Conservation (phyloP, 768 basidiomycete genomes). For the Mycena albidolilacea region DNA sequence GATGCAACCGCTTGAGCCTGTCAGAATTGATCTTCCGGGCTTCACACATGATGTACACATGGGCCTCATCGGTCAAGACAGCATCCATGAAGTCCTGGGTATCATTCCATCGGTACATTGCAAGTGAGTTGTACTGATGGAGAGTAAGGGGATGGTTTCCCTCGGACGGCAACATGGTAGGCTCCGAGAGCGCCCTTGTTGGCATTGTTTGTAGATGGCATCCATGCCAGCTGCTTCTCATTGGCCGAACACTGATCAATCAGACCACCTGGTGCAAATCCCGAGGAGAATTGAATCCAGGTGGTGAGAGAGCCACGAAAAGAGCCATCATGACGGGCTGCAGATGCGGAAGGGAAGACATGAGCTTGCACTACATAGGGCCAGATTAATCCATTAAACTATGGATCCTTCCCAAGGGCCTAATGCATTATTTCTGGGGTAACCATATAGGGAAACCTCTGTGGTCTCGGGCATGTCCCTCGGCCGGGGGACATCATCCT, state of each 20-base stretch:
- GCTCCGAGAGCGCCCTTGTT: conserved; percentile 30
- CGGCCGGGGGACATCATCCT: no score
- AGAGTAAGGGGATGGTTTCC: conserved; percentile 38
- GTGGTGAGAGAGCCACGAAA: conserved; percentile 4
- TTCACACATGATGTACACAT: conserved; percentile 12
- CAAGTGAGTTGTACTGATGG: conserved; percentile 43
- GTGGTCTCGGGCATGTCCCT: no score
- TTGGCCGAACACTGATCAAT: conserved; percentile 43
- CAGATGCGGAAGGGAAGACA: conserved; percentile 11
- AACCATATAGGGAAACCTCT: no score
- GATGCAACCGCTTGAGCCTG: background rate
- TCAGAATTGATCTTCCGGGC: conserved; percentile 4
- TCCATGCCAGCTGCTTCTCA: conserved; percentile 43
- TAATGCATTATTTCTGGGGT: no score
- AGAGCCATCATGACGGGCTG: background rate
- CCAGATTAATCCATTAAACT: no score
- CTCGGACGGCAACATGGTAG: conserved; percentile 38
- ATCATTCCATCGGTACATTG: conserved; percentile 44
- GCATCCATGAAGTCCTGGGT: conserved; percentile 45
- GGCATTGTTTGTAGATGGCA: conserved; percentile 47
- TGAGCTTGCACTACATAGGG: background rate
- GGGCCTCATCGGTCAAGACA: conserved; percentile 8
- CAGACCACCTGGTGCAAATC: conserved; percentile 47
- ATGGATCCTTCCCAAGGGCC: no score
- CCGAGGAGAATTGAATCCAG: conserved; percentile 25